Conservation (phyloP, 495 filamentous ascomycete genomes). For the Rostrohypoxylon terebratum region DNA sequence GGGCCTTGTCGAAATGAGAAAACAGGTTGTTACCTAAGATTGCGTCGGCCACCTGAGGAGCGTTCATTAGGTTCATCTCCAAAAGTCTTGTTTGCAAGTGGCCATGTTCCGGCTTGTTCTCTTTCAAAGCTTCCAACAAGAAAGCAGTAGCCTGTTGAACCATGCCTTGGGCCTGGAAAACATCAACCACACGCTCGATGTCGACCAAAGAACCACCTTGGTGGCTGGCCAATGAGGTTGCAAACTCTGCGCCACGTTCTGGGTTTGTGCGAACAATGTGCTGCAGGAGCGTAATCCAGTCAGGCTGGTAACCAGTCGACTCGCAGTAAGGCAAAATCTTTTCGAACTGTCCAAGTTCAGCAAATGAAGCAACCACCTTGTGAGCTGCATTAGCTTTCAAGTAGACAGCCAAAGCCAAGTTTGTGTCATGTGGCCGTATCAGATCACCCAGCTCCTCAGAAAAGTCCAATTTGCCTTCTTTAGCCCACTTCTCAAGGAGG, state of each 20-base stretch:
- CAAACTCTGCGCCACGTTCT: slow-evolving; percentile 95
- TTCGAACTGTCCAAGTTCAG: slow-evolving; percentile 95
- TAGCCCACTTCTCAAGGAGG: slow-evolving; percentile 96
- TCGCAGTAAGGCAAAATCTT: slow-evolving; percentile 92
- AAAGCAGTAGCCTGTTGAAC: slow-evolving; percentile 97
- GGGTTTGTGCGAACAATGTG: slow-evolving; percentile 93
- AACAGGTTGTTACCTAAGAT: slow-evolving; percentile 99
- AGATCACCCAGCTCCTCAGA: slow-evolving; percentile 97
- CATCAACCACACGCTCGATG: slow-evolving; percentile 93
- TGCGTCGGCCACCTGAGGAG: slow-evolving; percentile 96
- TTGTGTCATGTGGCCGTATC: slow-evolving; percentile 87
- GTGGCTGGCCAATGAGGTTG: slow-evolving; percentile 84
- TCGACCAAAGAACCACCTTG: slow-evolving; percentile 88
- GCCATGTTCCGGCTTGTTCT: slow-evolving; percentile 93
- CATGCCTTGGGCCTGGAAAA: slow-evolving; percentile 98
- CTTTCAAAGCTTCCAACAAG: slow-evolving; percentile 91
- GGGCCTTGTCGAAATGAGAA: slow-evolving; percentile 89
- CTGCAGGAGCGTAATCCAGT: slow-evolving; percentile 89
- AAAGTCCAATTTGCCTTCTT: slow-evolving; percentile 92
- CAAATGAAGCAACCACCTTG: slow-evolving; percentile 94
- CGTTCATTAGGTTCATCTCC: slow-evolving; percentile 98
- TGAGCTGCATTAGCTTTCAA: slow-evolving; percentile 85
- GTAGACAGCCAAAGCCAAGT: slow-evolving; percentile 87
- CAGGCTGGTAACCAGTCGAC: slow-evolving; percentile 84
- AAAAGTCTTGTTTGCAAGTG: slow-evolving; percentile 92